Evolutionary conservation across 176 grass and related monocot species (phyloP).

Genomic region (Paspalum notatum): DNA sequence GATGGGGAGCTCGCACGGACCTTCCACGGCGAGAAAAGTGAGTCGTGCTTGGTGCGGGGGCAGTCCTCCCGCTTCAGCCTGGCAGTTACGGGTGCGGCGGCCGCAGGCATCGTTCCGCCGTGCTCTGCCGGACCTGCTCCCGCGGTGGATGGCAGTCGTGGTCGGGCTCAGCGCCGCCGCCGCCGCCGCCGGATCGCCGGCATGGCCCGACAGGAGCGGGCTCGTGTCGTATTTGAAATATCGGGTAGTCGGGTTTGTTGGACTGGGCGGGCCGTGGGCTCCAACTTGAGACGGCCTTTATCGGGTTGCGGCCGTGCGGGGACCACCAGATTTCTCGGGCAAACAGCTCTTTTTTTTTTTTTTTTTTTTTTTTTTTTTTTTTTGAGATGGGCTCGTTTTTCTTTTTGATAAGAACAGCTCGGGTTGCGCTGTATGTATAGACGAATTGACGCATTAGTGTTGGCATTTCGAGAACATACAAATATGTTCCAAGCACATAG

Average conservation of each 20-base stretch:
- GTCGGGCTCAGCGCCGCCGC: conserved; percentile 39
- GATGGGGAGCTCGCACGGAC: conserved; percentile 24
- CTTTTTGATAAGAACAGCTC: no score
- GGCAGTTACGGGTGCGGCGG: neutral
- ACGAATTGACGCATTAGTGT: neutral
- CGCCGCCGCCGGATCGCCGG: conserved; percentile 11
- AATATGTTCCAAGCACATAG: neutral
- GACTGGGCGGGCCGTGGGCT: conserved; percentile 8
- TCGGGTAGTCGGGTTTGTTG: conserved; percentile 1
- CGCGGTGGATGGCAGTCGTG: neutral
- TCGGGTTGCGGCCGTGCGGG: neutral
- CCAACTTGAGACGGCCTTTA: neutral
- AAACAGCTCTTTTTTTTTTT: no score
- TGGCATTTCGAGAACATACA: neutral
- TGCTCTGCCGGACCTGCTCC: neutral
- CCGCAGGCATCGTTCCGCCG: conserved; percentile 37
- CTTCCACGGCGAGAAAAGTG: conserved; percentile 92
- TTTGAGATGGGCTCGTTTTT: no score
- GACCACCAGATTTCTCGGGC: neutral
- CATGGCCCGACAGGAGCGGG: conserved; percentile 42
- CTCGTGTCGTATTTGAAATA: conserved; percentile 33
- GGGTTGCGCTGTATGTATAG: neutral
- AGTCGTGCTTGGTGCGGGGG: conserved; percentile 76
- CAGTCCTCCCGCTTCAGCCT: conserved; percentile 80
- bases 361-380: no score